Base-by-base conservation (phyloP, 768 basidiomycete genomes). In the Hydnomerulius pinastri region DNA sequence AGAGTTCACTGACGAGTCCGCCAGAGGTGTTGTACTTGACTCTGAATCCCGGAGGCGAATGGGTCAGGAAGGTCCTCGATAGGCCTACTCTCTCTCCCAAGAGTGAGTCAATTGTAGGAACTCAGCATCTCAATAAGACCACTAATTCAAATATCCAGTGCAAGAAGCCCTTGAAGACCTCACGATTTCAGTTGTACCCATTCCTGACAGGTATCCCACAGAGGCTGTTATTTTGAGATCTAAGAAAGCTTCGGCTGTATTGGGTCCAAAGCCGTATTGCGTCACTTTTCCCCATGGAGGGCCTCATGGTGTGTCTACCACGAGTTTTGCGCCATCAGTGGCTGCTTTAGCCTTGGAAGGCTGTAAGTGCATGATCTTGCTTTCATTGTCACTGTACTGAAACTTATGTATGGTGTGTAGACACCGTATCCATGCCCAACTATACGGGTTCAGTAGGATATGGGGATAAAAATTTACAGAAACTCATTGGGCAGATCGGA, bases 361-460 rank as follows among this genome's bases (percentile, higher is more conserved):
- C 61, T 86, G 83, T 84, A 63, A 62, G 79, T 24, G 25, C 20
- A 46, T 32, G 25, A 24, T 17, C 15, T 10, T 29, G 32, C 29
- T 32, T 32, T 39, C 33, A 53, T 33, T n/a, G 12, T n/a, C 48
- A 23, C n/a, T 37, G 21, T 3, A 30, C 11, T 17, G 15, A 13
- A 20, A 30, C 27, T 12, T n/a, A n/a, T n/a, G n/a, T n/a, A n/a
- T n/a, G n/a, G n/a, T n/a, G n/a, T 23, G 20, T 51, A 80, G 85
- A 82, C 58, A 81, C 78, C 0, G 51, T 86, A 4, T 80, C 79
- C 4, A 55, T 76, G 17, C 79, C 80, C 0, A 86, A 85, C 59
- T 87, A 87, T 61, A 81, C 79, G 0, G 86, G 85, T 1, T 81
- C 81, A 0, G 61, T 77, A 13, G 84, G 85, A 3, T 86, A 74